Percentiles rank a stretch among this genome's conserved stretches.
Evolutionary conservation across 2,329 filamentous ascomycete genomes (phyloP).

Genomic region (Fusarium graminum): DNA sequence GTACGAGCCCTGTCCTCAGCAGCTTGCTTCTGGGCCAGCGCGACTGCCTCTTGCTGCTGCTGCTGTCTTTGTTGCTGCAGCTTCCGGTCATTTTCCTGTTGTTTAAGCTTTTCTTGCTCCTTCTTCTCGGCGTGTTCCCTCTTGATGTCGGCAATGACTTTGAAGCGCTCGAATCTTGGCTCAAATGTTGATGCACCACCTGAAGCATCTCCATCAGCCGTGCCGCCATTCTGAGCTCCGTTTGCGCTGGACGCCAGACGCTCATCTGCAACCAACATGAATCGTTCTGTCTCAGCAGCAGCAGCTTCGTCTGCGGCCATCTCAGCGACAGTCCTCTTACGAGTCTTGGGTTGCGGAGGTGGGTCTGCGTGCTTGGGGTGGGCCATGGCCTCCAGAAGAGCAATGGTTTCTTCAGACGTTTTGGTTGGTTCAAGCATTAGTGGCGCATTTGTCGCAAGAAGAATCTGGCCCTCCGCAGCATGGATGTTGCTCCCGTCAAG

Average conservation of each 20-base stretch:
- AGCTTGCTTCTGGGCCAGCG: conserved; percentile 61
- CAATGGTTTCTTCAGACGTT: conserved; percentile 75
- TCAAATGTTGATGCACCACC: conserved; percentile 81
- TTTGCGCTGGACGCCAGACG: conserved; percentile 73
- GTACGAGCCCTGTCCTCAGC: conserved; percentile 57
- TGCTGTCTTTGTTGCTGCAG: conserved; percentile 61
- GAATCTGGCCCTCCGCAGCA: conserved; percentile 80
- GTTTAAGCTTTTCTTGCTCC: conserved; percentile 79
- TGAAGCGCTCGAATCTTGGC: conserved; percentile 90
- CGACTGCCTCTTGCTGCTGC: conserved; percentile 59
- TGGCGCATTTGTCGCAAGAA: conserved; percentile 79
- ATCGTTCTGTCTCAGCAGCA: conserved; percentile 88
- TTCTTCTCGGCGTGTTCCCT: conserved; percentile 81
- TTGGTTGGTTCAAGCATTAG: conserved; percentile 83
- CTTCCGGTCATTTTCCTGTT: conserved; percentile 70
- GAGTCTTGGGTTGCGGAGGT: conserved; percentile 85
- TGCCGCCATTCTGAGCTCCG: conserved; percentile 67
- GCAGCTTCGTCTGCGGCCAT: conserved; percentile 94
- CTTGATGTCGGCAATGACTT: conserved; percentile 88
- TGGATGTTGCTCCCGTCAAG: conserved; percentile 80
- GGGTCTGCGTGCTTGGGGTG: conserved; percentile 83
- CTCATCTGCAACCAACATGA: conserved; percentile 94
- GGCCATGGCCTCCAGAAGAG: conserved; percentile 76
- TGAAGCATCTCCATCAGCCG: conserved; percentile 79
- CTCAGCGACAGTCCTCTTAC: conserved; percentile 94